A percentile compares a stretch with the other conserved stretches of the same genome.
phyloP scores from a whole-genome alignment of 2,329 filamentous ascomycete species.

The Coccinonectria pachysandricola region DNA sequence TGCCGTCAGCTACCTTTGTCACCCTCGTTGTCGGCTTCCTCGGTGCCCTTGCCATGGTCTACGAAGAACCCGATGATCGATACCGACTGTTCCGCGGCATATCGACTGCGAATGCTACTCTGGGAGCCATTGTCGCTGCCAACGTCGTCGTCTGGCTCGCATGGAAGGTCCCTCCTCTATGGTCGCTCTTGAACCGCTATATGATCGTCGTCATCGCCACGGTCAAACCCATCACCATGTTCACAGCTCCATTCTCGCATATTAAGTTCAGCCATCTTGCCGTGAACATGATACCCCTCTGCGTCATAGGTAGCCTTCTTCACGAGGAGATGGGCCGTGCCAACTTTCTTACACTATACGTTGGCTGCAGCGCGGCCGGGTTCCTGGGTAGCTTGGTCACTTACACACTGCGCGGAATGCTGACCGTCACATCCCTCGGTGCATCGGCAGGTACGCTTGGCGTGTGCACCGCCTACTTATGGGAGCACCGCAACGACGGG shows the following conservation, averaged over 20 bases:
- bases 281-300: slow-evolving; percentile 56
- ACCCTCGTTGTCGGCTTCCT: slow-evolving; percentile 33
- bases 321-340: slow-evolving; percentile 63
- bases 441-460: slow-evolving; percentile 56
- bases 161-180: slow-evolving; percentile 57
- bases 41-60: slow-evolving; percentile 35
- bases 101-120: slow-evolving; percentile 52
- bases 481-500: slow-evolving; percentile 44
- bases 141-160: slow-evolving; percentile 47
- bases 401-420: slow-evolving; percentile 35
- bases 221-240: slow-evolving; percentile 49
- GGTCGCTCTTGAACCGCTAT: slow-evolving; percentile 57
- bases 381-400: slow-evolving; percentile 47
- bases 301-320: slow-evolving; percentile 54
- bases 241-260: slow-evolving; percentile 63
- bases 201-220: slow-evolving; percentile 55
- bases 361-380: slow-evolving; percentile 46
- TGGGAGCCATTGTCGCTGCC: slow-evolving; percentile 48
- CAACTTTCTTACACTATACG: slow-evolving; percentile 58
- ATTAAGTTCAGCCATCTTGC: slow-evolving; percentile 48
- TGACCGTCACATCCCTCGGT: slow-evolving; percentile 48
- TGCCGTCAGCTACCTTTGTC: slow-evolving; percentile 42
- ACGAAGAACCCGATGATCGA: slow-evolving; percentile 41
- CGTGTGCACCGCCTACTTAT: slow-evolving; percentile 51
- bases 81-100: slow-evolving; percentile 49